These are phyloP conservation scores for Aureococcus anophagefferens DNA, from an alignment of 108 stramenopile genomes.

Conservation along the genomic window DNA sequence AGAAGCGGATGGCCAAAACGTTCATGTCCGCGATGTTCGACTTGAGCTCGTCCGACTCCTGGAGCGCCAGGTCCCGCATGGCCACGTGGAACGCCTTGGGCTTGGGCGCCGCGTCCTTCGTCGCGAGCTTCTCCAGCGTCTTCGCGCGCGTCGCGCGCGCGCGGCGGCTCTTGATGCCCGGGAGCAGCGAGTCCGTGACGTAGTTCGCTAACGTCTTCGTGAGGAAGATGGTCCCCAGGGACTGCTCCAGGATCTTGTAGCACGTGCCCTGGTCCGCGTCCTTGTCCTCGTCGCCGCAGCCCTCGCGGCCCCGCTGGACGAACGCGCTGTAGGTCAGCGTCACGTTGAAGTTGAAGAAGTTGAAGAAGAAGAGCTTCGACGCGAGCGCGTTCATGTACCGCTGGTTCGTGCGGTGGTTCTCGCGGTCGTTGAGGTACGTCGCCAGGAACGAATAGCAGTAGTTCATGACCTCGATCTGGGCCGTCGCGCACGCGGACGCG, in stretches of 20 bases:
- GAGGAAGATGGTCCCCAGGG: slow-evolving; percentile 5
- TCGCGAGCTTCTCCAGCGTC: too few species aligned
- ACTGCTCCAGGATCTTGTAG: slow-evolving; percentile 2
- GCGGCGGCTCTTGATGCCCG: not conserved
- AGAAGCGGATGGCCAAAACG: slow-evolving; percentile 6
- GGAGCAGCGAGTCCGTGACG: not conserved
- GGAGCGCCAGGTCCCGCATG: too few species aligned
- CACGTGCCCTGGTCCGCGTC: not conserved
- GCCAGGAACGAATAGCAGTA: not conserved
- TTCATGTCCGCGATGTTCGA: not conserved
- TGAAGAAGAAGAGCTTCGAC: not conserved
- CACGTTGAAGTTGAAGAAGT: not conserved
- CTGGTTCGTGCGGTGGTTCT: slow-evolving; percentile 19
- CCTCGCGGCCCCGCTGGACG: not conserved
- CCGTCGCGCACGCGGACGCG: slow-evolving; percentile 7
- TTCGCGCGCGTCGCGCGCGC: too few species aligned
- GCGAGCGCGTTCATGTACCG: slow-evolving; percentile 7
- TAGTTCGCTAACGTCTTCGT: too few species aligned
- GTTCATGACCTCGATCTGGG: slow-evolving; percentile 14
- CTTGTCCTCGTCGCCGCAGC: not conserved
- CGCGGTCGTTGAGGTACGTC: not conserved
- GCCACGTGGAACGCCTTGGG: too few species aligned
- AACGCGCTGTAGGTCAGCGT: not conserved
- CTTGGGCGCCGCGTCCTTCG: too few species aligned
- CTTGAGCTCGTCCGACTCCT: too few species aligned